A percentile compares a stretch with the other conserved stretches of the same genome.
phyloP scores from a whole-genome alignment of 352 stramenopile species.

The Labyrinthula sp. region DNA sequence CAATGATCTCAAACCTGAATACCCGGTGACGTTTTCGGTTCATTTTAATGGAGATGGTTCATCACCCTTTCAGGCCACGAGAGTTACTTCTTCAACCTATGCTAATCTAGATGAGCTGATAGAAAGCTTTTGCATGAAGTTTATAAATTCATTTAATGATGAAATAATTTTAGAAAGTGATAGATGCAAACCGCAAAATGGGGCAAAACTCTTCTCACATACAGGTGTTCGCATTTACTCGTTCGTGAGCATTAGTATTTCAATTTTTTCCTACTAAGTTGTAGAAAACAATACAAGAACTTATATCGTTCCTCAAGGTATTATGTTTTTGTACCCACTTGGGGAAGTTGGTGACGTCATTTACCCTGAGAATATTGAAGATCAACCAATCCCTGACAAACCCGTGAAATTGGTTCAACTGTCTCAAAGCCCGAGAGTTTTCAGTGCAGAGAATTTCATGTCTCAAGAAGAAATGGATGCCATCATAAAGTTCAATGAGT shows the following conservation, averaged over 20 bases:
- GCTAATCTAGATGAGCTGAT: constrained; percentile 14
- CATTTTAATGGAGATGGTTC: constrained; percentile 27
- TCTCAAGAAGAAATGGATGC: constrained; percentile 21
- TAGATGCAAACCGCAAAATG: constrained; percentile 12
- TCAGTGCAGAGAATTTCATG: constrained; percentile 28
- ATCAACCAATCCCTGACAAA: constrained; percentile 8
- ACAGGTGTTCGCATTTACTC: constrained; percentile 2
- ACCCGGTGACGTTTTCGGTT: constrained; percentile 8
- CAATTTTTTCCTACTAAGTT: too few relatives aligned
- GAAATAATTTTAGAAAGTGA: not conserved
- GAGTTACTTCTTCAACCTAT: constrained; percentile 2
- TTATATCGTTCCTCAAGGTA: constrained; percentile 22
- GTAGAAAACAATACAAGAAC: constrained; percentile 4
- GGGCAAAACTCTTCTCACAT: constrained; percentile 6
- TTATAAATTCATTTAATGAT: not conserved
- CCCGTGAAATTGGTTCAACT: constrained; percentile 11
- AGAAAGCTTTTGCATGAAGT: constrained; percentile 4
- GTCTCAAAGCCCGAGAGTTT: constrained; percentile 18
- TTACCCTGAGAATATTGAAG: constrained; percentile 4
- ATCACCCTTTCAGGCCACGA: constrained; percentile 1
- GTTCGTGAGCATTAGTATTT: constrained; percentile 7
- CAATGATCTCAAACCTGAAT: constrained; percentile 2
- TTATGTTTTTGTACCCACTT: constrained; percentile 22
- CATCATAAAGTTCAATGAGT: constrained; percentile 14
- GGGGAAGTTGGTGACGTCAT: constrained; percentile 5